phyloP scores from a whole-genome alignment of 345 rosid species.

The Camelina hispida region DNA sequence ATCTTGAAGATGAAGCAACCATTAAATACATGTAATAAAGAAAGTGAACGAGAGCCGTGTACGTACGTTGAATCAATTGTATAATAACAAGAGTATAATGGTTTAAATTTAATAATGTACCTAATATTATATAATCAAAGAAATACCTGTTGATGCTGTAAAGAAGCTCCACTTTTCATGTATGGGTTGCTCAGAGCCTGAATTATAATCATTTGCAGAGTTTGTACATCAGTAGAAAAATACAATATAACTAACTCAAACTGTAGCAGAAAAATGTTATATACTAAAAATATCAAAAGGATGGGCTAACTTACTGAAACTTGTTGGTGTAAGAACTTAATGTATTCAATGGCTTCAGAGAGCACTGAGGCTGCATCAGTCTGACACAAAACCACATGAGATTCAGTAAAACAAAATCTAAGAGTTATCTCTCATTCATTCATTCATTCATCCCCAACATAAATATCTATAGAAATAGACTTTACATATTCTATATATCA shows the following conservation, averaged over 20 bases:
- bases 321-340: slow-evolving; percentile 96
- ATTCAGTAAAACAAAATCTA: slow-evolving; percentile 47
- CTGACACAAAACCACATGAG: slow-evolving; percentile 60
- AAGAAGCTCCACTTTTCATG: slow-evolving; percentile 88
- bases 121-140: not conserved
- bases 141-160: slow-evolving; percentile 76
- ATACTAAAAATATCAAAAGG: slow-evolving; percentile 12
- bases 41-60: slow-evolving; percentile 33
- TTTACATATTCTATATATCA: slow-evolving; percentile 3
- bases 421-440: slow-evolving; percentile 29
- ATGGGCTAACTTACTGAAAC: slow-evolving; percentile 68
- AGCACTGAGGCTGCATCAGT: slow-evolving; percentile 99
- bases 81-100: slow-evolving; percentile 31
- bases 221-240: slow-evolving; percentile 37
- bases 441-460: slow-evolving; percentile 28
- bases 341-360: slow-evolving; percentile 95
- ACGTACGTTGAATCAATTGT: slow-evolving; percentile 27
- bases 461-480: slow-evolving; percentile 28
- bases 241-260: slow-evolving; percentile 6
- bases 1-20: slow-evolving; percentile 46
- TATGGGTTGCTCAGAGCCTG: slow-evolving; percentile 92
- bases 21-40: slow-evolving; percentile 24
- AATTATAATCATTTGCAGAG: slow-evolving; percentile 43
- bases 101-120: slow-evolving; percentile 22
- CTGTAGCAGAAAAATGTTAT: slow-evolving; percentile 16